Evolutionary conservation across 1,284 basidiomycete genomes (phyloP).

Genomic region (Rhodotorula sp.): DNA sequence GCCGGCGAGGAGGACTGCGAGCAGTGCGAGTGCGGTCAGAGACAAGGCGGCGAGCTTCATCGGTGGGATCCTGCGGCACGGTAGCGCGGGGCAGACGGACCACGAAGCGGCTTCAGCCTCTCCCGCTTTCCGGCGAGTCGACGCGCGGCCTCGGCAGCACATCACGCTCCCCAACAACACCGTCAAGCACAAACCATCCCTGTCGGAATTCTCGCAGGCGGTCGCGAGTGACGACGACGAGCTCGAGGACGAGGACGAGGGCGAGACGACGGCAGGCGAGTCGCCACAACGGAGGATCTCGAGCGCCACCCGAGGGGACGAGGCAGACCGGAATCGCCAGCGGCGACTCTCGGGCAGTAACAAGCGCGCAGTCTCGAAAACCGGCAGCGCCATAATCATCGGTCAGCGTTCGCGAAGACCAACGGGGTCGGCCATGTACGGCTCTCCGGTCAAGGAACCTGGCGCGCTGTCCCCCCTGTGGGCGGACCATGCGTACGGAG

Average conservation of each 20-base stretch:
- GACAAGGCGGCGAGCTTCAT: conserved; percentile 15
- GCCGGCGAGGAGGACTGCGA: conserved; percentile 8
- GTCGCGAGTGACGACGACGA: conserved; percentile 24
- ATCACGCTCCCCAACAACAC: conserved; percentile 3
- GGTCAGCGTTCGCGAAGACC: conserved; percentile 4
- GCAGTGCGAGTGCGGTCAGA: background rate
- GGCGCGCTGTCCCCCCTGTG: conserved; percentile 2
- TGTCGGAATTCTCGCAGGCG: conserved; percentile 16
- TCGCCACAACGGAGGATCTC: background rate
- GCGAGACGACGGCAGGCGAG: background rate
- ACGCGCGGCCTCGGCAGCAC: conserved; percentile 5
- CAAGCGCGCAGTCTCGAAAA: background rate
- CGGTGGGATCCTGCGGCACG: conserved; percentile 17
- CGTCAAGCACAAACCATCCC: background rate
- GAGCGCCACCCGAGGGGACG: conserved; percentile 3
- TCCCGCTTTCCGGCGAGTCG: background rate
- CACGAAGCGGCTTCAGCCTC: background rate
- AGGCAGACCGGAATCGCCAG: background rate
- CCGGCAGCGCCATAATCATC: background rate
- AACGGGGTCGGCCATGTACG: conserved; percentile 1
- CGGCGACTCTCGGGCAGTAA: background rate
- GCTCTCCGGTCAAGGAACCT: conserved; percentile 12
- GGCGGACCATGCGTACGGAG: background rate
- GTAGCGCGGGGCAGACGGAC: background rate
- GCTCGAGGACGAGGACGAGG: background rate